phyloP scores from a whole-genome alignment of 345 rosid species.

The Lagerstroemia speciosa region DNA sequence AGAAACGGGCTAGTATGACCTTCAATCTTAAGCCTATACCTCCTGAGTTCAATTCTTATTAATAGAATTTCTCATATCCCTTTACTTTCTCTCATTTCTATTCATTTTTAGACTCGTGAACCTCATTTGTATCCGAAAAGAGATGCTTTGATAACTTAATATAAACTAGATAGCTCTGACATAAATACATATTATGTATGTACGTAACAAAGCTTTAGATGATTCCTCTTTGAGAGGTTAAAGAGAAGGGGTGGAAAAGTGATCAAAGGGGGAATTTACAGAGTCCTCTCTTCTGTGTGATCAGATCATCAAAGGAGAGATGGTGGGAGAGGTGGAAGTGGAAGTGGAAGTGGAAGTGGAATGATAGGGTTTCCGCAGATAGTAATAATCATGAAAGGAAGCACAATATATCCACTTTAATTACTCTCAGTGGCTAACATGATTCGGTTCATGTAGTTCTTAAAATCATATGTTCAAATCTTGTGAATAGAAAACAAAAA shows the following conservation, averaged over 20 bases:
- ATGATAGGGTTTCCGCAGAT: constrained; percentile 42
- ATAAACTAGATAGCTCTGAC: not conserved
- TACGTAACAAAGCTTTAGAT: not conserved
- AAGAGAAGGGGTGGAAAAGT: not conserved
- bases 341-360: constrained; percentile 29
- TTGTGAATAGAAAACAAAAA: too few relatives aligned
- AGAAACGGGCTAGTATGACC: too few relatives aligned
- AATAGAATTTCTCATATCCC: too few relatives aligned
- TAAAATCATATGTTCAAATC: too few relatives aligned
- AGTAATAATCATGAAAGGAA: constrained; percentile 38
- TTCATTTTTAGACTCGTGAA: not conserved
- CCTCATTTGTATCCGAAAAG: not conserved
- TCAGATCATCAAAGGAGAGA: constrained; percentile 19
- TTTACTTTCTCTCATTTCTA: too few relatives aligned
- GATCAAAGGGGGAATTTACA: not conserved
- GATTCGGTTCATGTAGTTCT: too few relatives aligned
- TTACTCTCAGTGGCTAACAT: too few relatives aligned
- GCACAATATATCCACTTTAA: constrained; percentile 41
- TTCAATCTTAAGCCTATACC: too few relatives aligned
- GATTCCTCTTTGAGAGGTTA: not conserved
- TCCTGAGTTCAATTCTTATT: too few relatives aligned
- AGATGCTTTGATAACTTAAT: not conserved
- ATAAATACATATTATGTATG: not conserved
- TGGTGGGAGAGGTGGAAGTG: constrained; percentile 32
- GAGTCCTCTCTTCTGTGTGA: constrained; percentile 8